phyloP scores from a whole-genome alignment of 2,329 filamentous ascomycete species.

The Zymoseptoria passerinii region DNA sequence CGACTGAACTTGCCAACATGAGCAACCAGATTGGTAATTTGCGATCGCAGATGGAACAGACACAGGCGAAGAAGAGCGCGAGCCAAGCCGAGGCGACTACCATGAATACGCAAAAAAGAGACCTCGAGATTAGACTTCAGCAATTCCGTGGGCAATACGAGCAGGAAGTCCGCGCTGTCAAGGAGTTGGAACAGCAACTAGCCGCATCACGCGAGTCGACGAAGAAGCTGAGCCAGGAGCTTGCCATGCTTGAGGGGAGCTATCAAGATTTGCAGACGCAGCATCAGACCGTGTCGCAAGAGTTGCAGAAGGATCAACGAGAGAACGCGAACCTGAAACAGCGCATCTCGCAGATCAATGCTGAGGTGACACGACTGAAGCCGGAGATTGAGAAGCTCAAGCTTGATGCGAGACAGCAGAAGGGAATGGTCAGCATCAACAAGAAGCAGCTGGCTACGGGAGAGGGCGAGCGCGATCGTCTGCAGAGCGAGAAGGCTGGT shows the following conservation, averaged over 20 bases:
- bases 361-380: constrained; percentile 73
- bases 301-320: constrained; percentile 76
- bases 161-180: constrained; percentile 82
- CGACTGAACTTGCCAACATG: constrained; percentile 85
- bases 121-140: constrained; percentile 80
- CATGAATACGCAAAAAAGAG: constrained; percentile 77
- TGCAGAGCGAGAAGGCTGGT: constrained; percentile 69
- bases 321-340: constrained; percentile 84
- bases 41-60: constrained; percentile 88
- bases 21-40: constrained; percentile 91
- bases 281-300: constrained; percentile 64
- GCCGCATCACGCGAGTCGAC: constrained; percentile 69
- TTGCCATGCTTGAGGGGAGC: constrained; percentile 70
- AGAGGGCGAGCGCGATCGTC: constrained; percentile 79
- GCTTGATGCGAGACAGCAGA: constrained; percentile 87
- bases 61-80: constrained; percentile 69
- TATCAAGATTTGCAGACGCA: constrained; percentile 76
- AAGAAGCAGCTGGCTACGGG: constrained; percentile 92
- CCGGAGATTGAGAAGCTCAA: constrained; percentile 89
- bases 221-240: constrained; percentile 73
- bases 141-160: constrained; percentile 86
- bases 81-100: constrained; percentile 77
- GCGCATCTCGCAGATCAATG: constrained; percentile 73
- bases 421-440: constrained; percentile 93
- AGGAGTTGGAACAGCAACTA: constrained; percentile 75